Conservation (phyloP, 177 flowering plant genomes). For the Vitis hybrid region DNA sequence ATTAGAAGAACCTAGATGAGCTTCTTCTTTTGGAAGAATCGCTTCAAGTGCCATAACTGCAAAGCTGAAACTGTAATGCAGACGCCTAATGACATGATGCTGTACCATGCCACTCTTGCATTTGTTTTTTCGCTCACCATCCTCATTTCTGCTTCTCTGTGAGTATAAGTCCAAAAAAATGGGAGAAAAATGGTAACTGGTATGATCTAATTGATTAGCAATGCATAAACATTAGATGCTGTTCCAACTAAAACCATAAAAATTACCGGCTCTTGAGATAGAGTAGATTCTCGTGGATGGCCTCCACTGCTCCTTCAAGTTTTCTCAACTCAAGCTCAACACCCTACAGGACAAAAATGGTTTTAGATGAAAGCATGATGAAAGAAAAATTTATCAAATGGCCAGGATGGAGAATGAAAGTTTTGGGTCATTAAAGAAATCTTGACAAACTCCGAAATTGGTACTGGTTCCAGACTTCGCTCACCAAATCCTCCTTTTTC, state of each 20-base stretch:
- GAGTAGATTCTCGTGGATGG: slow-evolving; percentile 76
- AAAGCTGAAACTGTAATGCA: slow-evolving; percentile 68
- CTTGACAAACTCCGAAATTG: no score
- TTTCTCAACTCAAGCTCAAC: slow-evolving; percentile 86
- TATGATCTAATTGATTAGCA: background rate
- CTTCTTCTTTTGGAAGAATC: slow-evolving; percentile 83
- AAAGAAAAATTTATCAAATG: no score
- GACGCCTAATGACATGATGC: slow-evolving; percentile 72
- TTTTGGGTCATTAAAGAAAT: no score
- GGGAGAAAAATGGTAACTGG: background rate
- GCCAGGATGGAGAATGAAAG: no score
- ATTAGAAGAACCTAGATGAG: slow-evolving; percentile 49
- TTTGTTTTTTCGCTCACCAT: slow-evolving; percentile 73
- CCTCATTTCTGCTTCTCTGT: slow-evolving; percentile 94
- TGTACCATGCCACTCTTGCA: slow-evolving; percentile 70
- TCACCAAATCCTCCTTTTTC: background rate
- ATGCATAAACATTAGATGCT: background rate
- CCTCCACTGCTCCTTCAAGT: slow-evolving; percentile 80
- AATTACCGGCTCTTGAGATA: slow-evolving; percentile 71
- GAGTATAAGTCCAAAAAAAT: background rate
- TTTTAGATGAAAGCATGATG: no score
- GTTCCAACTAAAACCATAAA: background rate
- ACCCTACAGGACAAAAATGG: slow-evolving; percentile 46
- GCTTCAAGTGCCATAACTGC: slow-evolving; percentile 77
- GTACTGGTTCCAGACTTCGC: no score